Evolutionary conservation across 208 protist genomes (phyloP).

Genomic region (Trypanosomatidae sp.): DNA sequence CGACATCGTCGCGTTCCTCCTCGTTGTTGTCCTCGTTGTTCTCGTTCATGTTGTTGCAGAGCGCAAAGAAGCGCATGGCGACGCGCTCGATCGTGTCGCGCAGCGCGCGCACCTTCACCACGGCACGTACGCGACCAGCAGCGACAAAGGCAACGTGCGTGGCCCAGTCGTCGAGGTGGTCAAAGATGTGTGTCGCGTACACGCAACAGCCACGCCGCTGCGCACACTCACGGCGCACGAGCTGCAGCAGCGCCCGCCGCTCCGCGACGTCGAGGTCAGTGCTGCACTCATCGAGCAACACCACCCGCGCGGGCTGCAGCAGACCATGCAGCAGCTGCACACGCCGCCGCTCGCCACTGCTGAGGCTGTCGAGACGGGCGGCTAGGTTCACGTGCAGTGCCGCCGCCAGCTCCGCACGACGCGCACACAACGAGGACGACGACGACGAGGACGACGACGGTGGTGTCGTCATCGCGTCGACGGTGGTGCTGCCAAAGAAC

Average conservation of each 20-base stretch:
- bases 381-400: conserved; percentile 32
- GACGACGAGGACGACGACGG: conserved; percentile 5
- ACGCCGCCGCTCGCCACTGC: conserved; percentile 46
- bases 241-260: conserved; percentile 40
- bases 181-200: conserved; percentile 82
- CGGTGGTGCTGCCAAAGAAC: conserved; percentile 64
- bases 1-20: no score
- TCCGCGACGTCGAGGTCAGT: conserved; percentile 72
- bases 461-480: conserved; percentile 35
- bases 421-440: conserved; percentile 1
- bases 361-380: conserved; percentile 43
- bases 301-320: conserved; percentile 24
- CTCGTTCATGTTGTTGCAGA: no score
- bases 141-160: conserved; percentile 59
- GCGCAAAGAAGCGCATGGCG: no score
- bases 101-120: conserved; percentile 18
- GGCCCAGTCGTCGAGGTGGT: conserved; percentile 57
- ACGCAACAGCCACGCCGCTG: conserved; percentile 25
- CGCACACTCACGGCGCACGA: conserved; percentile 31
- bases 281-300: conserved; percentile 80
- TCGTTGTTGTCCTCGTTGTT: no score
- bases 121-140: conserved; percentile 19
- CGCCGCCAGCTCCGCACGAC: conserved; percentile 16
- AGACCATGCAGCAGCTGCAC: conserved; percentile 65
- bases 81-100: conserved; percentile 26